Base-by-base conservation (phyloP, 1,139 yeast species). In the Pichia sp. region DNA sequence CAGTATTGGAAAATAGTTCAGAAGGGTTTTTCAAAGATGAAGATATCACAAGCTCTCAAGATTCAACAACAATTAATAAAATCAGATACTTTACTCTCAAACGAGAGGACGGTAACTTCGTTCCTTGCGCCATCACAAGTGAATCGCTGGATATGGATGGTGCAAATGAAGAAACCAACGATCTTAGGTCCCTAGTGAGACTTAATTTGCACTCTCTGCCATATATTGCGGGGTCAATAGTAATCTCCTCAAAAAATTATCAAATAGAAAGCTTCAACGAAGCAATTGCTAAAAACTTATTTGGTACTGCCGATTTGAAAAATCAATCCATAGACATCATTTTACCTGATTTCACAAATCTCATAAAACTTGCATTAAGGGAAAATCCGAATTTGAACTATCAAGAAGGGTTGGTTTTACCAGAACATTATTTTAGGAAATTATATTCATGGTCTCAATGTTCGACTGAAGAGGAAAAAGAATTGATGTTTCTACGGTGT, bases 361-460 rank as follows among this genome's bases (percentile, higher is more conserved):
- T 87, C 46, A 72, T 89, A 55, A 70, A 73, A 4, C 67, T 72
- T 31, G 84, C 89, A 2, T 67, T 77, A 24, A 68, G 67, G 3
- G 76, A 75, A 42, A 75, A 74, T 43, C 78, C 79, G 17, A 64
- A 70, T 20, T 61, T 75, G 56, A 67, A 67, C 55, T 65, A 73
- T 33, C 72, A 58, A 57, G 79, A 65, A 59, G 88, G 80, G 64
- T 77, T 72, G 73, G 96, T 91, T 0, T 72, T 91, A 16, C 96
- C 97, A 0, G 97, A 91, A 67, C 97, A 91, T 70, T 86, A 87
- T 67, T 90, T 91, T 70, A 77, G 97, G 60, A 84, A 84, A 59
- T 69, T 78, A 41, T 71, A 74, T 24, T 75, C 73, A 40, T 64
- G 62, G 54, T 52, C 56, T 9, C 60, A 52, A 16, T 63, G 66